Evolutionary conservation across 768 basidiomycete genomes (phyloP), one percentile per base, ranked within the genome.

Genomic region (Hygrophoropsis aurantiaca): DNA sequence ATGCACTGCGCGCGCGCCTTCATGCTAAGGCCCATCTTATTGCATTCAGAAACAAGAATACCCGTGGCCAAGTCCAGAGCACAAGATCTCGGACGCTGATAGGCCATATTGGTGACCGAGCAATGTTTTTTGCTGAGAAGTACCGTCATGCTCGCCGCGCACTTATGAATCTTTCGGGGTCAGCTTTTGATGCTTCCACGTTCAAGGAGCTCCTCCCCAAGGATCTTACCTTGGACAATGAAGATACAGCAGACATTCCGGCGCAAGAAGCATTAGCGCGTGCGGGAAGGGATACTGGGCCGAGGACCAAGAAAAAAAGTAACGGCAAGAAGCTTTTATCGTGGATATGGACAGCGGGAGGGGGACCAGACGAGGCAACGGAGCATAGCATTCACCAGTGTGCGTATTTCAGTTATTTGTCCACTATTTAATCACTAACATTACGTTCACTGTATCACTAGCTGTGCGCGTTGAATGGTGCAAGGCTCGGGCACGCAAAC

Each of bases 1-100:
- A 54, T 7, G 44, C 42, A 1, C 33, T 66, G 1, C 50, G 58
- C 0, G 44, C 47, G n/a, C 48, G 58, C 8, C 52, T 66, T 5
- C 11, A 47, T 0, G 40, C 32, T 0, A 47, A 47, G 25, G 19
- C 20, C n/a, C n/a, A n/a, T n/a, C n/a, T n/a, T n/a, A n/a, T n/a
- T n/a, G 3, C 44, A 43, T 15, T 41, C 36, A 50, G 51, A 18
- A 41, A 50, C 13, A 32, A 25, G 4, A 40, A 50, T 11, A 20
- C 46, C 2, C 49, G 21, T 13, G 44, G 52, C 1, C 52, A 54
- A 32, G 37, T 38, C 4, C 48, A 24, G 13, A 45, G 45, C 19
- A 49, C 44, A 7, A 40, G 40, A 13, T 41, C 47, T 1, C 11
- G 33, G 10, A 49, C 34, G 1, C 47, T 49, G 9, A 49, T 36